Percentiles rank a stretch among this genome's conserved stretches.
Evolutionary conservation across 164 flowering plant genomes (phyloP).

Genomic region (Houttuynia cordata): DNA sequence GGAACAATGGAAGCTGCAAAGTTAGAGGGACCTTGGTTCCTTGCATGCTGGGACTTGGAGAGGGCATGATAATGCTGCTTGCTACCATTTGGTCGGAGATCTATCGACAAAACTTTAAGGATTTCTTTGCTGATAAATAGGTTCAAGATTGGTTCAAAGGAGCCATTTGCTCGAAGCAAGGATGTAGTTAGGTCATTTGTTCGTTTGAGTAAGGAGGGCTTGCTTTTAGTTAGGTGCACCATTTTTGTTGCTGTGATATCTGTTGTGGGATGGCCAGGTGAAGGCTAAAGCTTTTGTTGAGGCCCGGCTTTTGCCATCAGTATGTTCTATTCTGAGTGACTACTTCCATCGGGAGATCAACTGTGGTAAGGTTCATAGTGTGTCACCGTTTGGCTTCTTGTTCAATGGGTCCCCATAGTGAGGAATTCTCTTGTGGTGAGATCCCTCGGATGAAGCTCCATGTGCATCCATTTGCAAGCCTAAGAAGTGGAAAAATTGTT

Average conservation of each 20-base stretch:
- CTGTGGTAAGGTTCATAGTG: conserved; percentile 60
- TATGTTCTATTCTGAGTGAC: conserved; percentile 68
- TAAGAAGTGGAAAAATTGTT: conserved; percentile 89
- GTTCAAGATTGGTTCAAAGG: conserved; percentile 37
- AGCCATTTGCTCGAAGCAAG: conserved; percentile 41
- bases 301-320: conserved; percentile 73
- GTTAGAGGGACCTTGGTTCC: conserved; percentile 11
- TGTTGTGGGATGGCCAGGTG: conserved; percentile 59
- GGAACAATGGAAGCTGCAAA: conserved; percentile 16
- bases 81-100: conserved; percentile 45
- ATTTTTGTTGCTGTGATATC: conserved; percentile 62
- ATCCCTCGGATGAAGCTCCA: conserved; percentile 64
- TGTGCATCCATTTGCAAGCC: conserved; percentile 68
- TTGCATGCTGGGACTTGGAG: conserved; percentile 28
- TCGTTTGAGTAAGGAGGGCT: conserved; percentile 77
- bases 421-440: conserved; percentile 91
- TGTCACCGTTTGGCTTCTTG: conserved; percentile 84
- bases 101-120: conserved; percentile 28
- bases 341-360: conserved; percentile 68
- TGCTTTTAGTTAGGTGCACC: conserved; percentile 65
- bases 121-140: conserved; percentile 26
- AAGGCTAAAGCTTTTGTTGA: conserved; percentile 61
- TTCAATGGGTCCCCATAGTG: conserved; percentile 69
- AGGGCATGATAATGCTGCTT: conserved; percentile 27
- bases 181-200: conserved; percentile 41